A percentile compares a stretch with the other conserved stretches of the same genome.
These are phyloP conservation scores for Ophiobolus disseminans DNA, from an alignment of 2,329 filamentous ascomycete species.

Conservation along the genomic window DNA sequence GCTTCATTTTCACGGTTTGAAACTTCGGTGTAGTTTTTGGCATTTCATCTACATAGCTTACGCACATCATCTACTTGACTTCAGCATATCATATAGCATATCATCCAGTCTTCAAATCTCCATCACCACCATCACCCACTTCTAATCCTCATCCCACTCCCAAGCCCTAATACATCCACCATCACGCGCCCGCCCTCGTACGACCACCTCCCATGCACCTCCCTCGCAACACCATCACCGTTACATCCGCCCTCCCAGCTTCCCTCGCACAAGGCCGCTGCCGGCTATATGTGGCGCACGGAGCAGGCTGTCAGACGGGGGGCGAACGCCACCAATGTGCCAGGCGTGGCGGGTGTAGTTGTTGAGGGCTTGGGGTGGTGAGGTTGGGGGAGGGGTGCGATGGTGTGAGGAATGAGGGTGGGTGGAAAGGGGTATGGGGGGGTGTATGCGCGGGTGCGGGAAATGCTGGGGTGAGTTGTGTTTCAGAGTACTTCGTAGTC, in stretches of 20 bases:
- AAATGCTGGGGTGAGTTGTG: no score
- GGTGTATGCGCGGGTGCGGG: no score
- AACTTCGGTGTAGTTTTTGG: no score
- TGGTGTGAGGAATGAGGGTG: no score
- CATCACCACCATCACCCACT: background rate
- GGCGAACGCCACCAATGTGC: conserved; percentile 2
- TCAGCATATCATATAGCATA: background rate
- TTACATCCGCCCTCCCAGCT: conserved; percentile 3
- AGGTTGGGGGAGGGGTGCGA: background rate
- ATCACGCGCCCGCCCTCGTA: background rate
- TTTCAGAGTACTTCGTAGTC: no score
- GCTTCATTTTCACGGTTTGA: no score
- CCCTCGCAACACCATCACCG: background rate
- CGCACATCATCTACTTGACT: background rate
- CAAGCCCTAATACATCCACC: background rate
- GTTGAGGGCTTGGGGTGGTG: background rate
- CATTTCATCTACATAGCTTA: no score
- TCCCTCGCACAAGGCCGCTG: background rate
- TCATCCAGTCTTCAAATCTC: background rate
- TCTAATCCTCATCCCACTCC: background rate
- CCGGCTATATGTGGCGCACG: background rate
- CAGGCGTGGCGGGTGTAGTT: background rate
- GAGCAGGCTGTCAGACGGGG: no score
- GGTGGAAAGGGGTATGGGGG: no score
- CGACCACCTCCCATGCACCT: background rate